phyloP scores from a whole-genome alignment of 768 basidiomycete species.

The Peribolospora baueri region DNA sequence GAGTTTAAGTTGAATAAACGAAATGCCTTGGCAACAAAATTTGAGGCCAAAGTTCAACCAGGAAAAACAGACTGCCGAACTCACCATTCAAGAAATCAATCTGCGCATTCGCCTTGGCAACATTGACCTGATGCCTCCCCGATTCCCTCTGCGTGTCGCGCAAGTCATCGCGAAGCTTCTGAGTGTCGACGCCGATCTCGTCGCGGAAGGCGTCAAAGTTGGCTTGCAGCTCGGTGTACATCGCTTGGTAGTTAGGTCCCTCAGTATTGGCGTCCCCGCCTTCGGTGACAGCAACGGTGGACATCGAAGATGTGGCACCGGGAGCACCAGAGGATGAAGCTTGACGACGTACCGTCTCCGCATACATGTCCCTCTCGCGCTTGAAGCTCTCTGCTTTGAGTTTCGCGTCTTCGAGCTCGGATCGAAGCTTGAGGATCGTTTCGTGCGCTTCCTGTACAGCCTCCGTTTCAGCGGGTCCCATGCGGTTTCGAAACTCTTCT shows the following conservation, averaged over 20 bases:
- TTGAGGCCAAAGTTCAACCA: background rate
- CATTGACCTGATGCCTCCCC: constrained; percentile 35
- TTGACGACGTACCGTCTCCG: background rate
- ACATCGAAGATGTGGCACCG: background rate
- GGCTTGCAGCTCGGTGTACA: constrained; percentile 45
- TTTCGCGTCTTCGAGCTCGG: constrained; percentile 55
- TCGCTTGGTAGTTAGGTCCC: constrained; percentile 10
- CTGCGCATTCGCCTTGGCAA: constrained; percentile 67
- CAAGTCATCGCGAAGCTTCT: constrained; percentile 46
- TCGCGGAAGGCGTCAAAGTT: constrained; percentile 57
- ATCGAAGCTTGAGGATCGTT: constrained; percentile 51
- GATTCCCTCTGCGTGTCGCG: constrained; percentile 39
- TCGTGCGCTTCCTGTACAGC: constrained; percentile 72
- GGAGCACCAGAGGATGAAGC: background rate
- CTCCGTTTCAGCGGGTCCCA: constrained; percentile 21
- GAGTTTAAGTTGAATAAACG: background rate
- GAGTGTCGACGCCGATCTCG: constrained; percentile 59
- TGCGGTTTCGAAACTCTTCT: constrained; percentile 15
- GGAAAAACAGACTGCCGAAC: constrained; percentile 12
- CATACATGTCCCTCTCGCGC: constrained; percentile 65
- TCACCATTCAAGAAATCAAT: constrained; percentile 50
- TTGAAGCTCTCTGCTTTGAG: constrained; percentile 53
- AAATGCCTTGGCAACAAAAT: background rate
- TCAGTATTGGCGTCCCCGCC: background rate
- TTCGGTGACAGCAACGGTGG: constrained; percentile 13